Evolutionary conservation across 805 yeast genomes (phyloP).

Genomic region (Metschnikowia cubensis): DNA sequence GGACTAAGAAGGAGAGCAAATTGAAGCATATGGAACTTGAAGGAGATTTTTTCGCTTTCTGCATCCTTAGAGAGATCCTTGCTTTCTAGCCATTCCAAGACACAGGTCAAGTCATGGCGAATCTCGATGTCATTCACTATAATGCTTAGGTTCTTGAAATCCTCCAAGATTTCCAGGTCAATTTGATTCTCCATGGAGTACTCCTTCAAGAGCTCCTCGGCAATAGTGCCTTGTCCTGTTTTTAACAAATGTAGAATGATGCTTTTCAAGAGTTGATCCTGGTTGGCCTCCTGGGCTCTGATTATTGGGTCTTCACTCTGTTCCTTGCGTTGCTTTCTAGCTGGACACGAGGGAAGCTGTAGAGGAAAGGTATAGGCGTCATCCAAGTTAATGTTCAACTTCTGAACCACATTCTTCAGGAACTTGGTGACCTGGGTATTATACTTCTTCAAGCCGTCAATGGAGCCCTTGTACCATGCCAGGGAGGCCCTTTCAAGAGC

Average conservation of each 20-base stretch:
- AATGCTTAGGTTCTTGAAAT: conserved; percentile 27
- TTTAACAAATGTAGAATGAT: conserved; percentile 37
- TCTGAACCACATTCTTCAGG: conserved; percentile 26
- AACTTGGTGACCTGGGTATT: conserved; percentile 34
- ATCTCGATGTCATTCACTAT: conserved; percentile 33
- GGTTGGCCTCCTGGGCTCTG: conserved; percentile 21
- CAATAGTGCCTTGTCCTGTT: conserved; percentile 37
- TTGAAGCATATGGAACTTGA: conserved; percentile 40
- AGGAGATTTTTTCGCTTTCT: conserved; percentile 26
- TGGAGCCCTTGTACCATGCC: conserved; percentile 36
- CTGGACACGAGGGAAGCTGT: conserved; percentile 27
- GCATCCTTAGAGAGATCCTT: conserved; percentile 12
- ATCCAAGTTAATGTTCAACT: conserved; percentile 29
- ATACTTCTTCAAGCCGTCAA: conserved; percentile 30
- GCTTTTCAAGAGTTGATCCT: conserved; percentile 32
- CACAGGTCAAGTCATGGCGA: conserved; percentile 30
- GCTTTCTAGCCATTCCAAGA: conserved; percentile 31
- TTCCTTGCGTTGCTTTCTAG: conserved; percentile 1
- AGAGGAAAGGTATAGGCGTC: conserved; percentile 41
- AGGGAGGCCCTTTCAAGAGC: conserved; percentile 18
- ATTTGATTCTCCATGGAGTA: conserved; percentile 19
- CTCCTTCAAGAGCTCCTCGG: conserved; percentile 26
- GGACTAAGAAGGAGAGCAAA: conserved; percentile 28
- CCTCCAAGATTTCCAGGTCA: conserved; percentile 21
- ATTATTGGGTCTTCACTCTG: background rate